A percentile compares a stretch with the other conserved stretches of the same genome.
Evolutionary conservation across 805 yeast species (phyloP).

Genomic region (baker's yeast (Saccharomyces cerevisiae)): DNA sequence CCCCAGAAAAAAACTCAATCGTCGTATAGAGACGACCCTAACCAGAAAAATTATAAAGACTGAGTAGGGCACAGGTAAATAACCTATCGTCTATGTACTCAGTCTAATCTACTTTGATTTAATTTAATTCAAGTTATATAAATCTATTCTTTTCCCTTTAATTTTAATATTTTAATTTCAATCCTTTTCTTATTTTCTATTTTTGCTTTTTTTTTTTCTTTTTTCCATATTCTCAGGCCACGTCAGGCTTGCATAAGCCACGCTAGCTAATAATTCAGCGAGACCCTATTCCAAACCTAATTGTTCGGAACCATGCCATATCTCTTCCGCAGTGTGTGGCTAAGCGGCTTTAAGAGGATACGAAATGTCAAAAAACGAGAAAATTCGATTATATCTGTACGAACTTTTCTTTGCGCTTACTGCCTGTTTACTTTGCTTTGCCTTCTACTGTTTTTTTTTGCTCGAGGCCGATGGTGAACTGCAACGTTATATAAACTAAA

Average conservation of each 20-base stretch:
- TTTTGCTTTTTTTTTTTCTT: neutral
- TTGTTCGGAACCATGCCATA: neutral
- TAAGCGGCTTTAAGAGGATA: neutral
- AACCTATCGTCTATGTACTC: neutral
- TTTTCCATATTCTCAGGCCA: neutral
- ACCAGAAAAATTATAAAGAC: conserved; percentile 15
- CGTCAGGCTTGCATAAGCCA: neutral
- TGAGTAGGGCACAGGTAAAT: neutral
- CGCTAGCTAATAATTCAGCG: neutral
- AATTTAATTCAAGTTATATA: neutral
- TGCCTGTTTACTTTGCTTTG: neutral
- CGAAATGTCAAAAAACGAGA: neutral
- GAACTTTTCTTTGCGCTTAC: neutral
- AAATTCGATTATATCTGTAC: neutral
- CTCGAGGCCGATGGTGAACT: neutral
- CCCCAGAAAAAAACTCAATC: conserved; percentile 9
- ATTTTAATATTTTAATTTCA: neutral
- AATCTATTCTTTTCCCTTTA: neutral
- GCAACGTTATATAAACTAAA: neutral
- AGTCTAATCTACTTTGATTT: neutral
- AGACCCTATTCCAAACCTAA: neutral
- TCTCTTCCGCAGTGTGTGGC: neutral
- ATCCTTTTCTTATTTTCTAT: too few species aligned
- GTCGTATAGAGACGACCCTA: conserved; percentile 21
- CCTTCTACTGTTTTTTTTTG: neutral